A percentile compares a stretch with the other conserved stretches of the same genome.
Evolutionary conservation across 192 early-diverging fungal species (phyloP).

Genomic region (Mortierella claussenii): DNA sequence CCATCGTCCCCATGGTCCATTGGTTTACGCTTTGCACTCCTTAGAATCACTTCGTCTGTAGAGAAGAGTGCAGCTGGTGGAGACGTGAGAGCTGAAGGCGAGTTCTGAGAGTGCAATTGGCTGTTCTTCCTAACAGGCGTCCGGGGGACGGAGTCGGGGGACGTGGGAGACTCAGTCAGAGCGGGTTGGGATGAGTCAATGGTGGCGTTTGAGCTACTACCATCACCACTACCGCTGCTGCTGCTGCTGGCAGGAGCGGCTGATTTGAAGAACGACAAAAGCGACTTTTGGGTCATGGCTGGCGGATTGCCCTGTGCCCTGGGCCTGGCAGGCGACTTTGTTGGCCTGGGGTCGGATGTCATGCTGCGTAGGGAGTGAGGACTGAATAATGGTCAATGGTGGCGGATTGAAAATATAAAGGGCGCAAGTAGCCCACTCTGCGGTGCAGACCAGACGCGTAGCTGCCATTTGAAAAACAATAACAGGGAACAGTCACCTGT

Average conservation of each 20-base stretch:
- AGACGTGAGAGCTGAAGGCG: conserved; percentile 9
- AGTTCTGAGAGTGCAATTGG: neutral
- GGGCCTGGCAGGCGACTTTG: conserved; percentile 24
- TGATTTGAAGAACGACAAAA: conserved; percentile 43
- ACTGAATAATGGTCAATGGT: no score
- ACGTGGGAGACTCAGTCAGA: neutral
- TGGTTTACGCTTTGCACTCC: conserved; percentile 29
- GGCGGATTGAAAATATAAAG: no score
- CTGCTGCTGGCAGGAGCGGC: neutral
- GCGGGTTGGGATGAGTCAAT: neutral
- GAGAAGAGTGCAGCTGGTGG: no score
- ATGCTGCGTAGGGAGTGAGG: neutral
- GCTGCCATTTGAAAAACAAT: no score
- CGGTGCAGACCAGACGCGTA: no score
- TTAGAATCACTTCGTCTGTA: conserved; percentile 22
- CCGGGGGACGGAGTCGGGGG: neutral
- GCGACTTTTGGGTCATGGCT: conserved; percentile 43
- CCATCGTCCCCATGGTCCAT: conserved; percentile 16
- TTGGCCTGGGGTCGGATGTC: conserved; percentile 27
- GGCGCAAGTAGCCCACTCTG: no score
- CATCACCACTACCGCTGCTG: neutral
- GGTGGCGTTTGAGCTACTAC: neutral
- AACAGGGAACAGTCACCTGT: no score
- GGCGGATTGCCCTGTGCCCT: conserved; percentile 11
- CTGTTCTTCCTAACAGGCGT: conserved; percentile 16